Evolutionary conservation across 331 rosid genomes (phyloP), one percentile per base, ranked within the genome.

Genomic region (Quercus lobata): DNA sequence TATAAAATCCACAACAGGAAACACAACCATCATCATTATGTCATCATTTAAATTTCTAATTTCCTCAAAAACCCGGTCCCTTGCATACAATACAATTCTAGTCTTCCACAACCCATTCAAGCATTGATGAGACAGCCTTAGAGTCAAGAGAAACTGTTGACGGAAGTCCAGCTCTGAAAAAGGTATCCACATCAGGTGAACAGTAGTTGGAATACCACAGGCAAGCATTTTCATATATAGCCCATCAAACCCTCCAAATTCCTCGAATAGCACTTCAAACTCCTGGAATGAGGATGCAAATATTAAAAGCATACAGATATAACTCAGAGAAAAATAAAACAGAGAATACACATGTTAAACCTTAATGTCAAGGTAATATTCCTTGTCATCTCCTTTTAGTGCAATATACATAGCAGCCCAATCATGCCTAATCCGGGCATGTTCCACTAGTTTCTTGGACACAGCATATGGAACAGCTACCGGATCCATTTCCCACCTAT

Each of bases 401-500:
- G 91, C 32, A 73, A 95, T 72, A 81, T 91, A 95, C 99, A 95
- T 89, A 84, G 79, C 93, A 66, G 87, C 90, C 99, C 97, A 91
- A 81, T 95, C 97, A 83, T 93, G 94, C 86, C 97, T 90, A 74
- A 95, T 93, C 74, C 90, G 90, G 61, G 84, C 97, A 88, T 86
- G 84, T 78, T 93, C 94, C 69, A 93, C 78, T 34, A 95, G 82
- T 82, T 79, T 90, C 61, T 88, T 93, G n/a, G 90, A 79, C 79
- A 95, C 94, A 7, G 97, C 94, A 84, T 81, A 87, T 57, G 99
- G 96, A 83, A 95, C 92, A 77, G 94, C 95, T 74, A 95, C 76
- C 29, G 99, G 97, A 87, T 95, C 92, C 80, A 95, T 93, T 86
- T 93, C 99, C 99, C 99, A 95, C 78, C 93, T 86, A 75, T 84